Conservation (phyloP, 495 filamentous ascomycete species). For the Alectoria sarmentosa region DNA sequence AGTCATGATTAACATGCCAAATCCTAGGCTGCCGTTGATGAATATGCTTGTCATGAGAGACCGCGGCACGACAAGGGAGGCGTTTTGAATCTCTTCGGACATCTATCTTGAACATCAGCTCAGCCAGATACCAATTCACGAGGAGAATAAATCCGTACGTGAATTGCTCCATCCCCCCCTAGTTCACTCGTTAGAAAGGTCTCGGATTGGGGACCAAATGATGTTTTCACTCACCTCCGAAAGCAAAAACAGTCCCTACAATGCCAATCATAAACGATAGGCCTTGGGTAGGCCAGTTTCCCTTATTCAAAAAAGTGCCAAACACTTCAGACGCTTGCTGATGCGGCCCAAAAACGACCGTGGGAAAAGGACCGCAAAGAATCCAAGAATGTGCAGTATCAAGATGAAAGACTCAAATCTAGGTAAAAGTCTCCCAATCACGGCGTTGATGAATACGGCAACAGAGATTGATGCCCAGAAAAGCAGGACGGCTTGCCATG, state of each 20-base stretch:
- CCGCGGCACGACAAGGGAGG: slow-evolving; percentile 36
- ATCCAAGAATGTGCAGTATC: slow-evolving; percentile 43
- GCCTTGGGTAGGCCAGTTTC: slow-evolving; percentile 37
- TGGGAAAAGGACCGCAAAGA: slow-evolving; percentile 45
- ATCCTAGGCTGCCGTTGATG: slow-evolving; percentile 36
- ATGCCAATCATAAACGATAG: slow-evolving; percentile 41
- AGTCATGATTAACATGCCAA: slow-evolving; percentile 28
- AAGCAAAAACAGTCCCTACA: slow-evolving; percentile 34
- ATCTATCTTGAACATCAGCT: slow-evolving; percentile 24
- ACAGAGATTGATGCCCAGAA: slow-evolving; percentile 36
- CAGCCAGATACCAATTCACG: background rate
- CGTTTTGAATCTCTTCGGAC: slow-evolving; percentile 41
- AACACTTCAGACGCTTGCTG: slow-evolving; percentile 36
- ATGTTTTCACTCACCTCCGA: background rate
- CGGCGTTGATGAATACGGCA: slow-evolving; percentile 36
- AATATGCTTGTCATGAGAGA: slow-evolving; percentile 38
- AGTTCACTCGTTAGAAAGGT: background rate
- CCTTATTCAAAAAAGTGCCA: slow-evolving; percentile 39
- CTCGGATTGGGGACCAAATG: no score
- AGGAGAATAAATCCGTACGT: background rate
- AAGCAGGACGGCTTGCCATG: slow-evolving; percentile 39
- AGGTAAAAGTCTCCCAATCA: slow-evolving; percentile 35
- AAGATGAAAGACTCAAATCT: slow-evolving; percentile 40
- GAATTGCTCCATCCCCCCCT: slow-evolving; percentile 13
- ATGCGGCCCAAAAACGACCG: slow-evolving; percentile 42